Conservation (phyloP, 768 basidiomycete genomes). For the Boletus vermiculosoides region DNA sequence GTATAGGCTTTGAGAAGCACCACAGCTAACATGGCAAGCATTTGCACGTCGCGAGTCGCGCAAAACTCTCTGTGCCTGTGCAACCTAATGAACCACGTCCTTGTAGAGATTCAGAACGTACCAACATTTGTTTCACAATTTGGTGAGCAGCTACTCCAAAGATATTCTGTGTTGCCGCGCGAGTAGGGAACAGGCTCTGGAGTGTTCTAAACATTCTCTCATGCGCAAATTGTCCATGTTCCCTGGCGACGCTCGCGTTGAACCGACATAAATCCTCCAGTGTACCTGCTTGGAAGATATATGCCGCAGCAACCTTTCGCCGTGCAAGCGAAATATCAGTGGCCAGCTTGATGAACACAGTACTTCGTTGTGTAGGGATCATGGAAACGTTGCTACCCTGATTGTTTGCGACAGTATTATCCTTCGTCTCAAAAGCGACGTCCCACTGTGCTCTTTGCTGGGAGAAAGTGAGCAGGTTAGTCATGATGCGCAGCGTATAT, state of each 20-base stretch:
- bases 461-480: slow-evolving; percentile 65
- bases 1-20: slow-evolving; percentile 55
- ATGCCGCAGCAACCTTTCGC: slow-evolving; percentile 60
- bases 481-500: slow-evolving; percentile 73
- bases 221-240: slow-evolving; percentile 63
- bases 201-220: slow-evolving; percentile 65
- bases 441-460: slow-evolving; percentile 41
- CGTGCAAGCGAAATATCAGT: slow-evolving; percentile 46
- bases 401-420: slow-evolving; percentile 26
- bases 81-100: slow-evolving; percentile 1
- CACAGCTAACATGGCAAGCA: slow-evolving; percentile 75
- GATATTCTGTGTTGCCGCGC: slow-evolving; percentile 22
- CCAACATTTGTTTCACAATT: slow-evolving; percentile 50
- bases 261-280: slow-evolving; percentile 50
- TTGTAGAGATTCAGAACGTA: slow-evolving; percentile 12
- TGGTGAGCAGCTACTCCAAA: slow-evolving; percentile 31
- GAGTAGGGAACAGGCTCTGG: slow-evolving; percentile 43
- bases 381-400: slow-evolving; percentile 18
- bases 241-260: slow-evolving; percentile 61
- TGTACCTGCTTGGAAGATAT: slow-evolving; percentile 48
- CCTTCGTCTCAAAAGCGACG: slow-evolving; percentile 41
- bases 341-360: slow-evolving; percentile 55
- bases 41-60: slow-evolving; percentile 65
- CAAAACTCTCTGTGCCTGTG: slow-evolving; percentile 45
- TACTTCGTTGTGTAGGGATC: slow-evolving; percentile 49